Evolutionary conservation across 345 rosid species (phyloP).

Genomic region (Arabidopsis arenosa): DNA sequence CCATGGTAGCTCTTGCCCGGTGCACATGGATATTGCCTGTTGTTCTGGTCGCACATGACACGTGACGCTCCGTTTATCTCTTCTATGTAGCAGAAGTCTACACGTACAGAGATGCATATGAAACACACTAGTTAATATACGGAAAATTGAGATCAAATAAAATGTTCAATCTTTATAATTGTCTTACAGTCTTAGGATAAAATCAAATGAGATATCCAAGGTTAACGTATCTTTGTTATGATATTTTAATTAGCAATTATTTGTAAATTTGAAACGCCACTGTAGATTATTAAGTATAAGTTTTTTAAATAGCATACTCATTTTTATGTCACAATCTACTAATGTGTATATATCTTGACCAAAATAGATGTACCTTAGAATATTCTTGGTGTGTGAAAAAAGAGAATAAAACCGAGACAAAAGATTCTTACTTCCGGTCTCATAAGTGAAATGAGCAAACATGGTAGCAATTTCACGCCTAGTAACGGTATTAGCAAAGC

Average conservation of each 20-base stretch:
- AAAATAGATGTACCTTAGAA: neutral
- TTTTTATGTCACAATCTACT: neutral
- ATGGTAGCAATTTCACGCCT: constrained; percentile 58
- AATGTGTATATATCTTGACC: neutral
- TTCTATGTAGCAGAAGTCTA: constrained; percentile 72
- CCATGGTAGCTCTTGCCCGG: constrained; percentile 55
- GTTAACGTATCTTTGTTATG: neutral
- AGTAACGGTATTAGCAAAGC: constrained; percentile 37
- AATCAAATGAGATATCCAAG: neutral
- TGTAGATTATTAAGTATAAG: neutral
- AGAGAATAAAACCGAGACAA: neutral
- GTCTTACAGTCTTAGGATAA: neutral
- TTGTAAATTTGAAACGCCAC: neutral
- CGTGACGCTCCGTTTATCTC: constrained; percentile 58
- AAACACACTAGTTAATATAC: neutral
- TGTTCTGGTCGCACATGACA: constrained; percentile 45
- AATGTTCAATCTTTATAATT: neutral
- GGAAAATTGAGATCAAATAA: neutral
- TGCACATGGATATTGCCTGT: constrained; percentile 61
- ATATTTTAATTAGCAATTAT: neutral
- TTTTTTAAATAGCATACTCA: neutral
- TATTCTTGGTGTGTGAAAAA: neutral
- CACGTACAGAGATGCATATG: neutral
- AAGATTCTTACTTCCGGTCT: constrained; percentile 54
- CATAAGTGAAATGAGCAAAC: constrained; percentile 58